phyloP scores from a whole-genome alignment of 345 rosid species.

The Triadica sebifera region DNA sequence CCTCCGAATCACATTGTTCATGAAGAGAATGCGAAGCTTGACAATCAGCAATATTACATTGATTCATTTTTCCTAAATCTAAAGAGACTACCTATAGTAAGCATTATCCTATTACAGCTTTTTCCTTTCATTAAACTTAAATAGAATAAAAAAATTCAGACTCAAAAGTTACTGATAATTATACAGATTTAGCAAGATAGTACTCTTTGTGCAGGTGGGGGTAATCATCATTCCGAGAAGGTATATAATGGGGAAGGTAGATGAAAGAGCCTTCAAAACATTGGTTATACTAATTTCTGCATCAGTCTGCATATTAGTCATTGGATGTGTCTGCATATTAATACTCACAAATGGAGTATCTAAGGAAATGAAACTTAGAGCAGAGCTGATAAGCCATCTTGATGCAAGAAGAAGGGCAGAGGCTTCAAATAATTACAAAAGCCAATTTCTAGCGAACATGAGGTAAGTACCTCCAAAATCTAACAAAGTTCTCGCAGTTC shows the following conservation, averaged over 20 bases:
- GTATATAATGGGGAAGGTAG: constrained; percentile 91
- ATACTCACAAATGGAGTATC: constrained; percentile 95
- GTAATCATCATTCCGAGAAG: constrained; percentile 89
- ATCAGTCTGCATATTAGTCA: constrained; percentile 72
- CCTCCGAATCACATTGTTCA: constrained; percentile 70
- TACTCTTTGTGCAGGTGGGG: constrained; percentile 61
- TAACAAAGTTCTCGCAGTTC: too few relatives aligned
- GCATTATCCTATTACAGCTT: constrained; percentile 19
- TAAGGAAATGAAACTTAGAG: constrained; percentile 97
- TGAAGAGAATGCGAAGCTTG: constrained; percentile 70
- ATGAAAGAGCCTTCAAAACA: constrained; percentile 88
- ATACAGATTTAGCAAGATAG: constrained; percentile 9
- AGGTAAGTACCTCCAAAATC: constrained; percentile 42
- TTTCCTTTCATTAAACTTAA: neutral
- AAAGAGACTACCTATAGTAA: constrained; percentile 91
- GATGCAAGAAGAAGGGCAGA: constrained; percentile 98
- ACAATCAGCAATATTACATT: constrained; percentile 63
- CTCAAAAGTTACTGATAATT: neutral
- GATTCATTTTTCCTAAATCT: constrained; percentile 92
- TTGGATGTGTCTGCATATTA: constrained; percentile 89
- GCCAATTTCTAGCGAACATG: constrained; percentile 98
- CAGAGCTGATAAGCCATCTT: constrained; percentile 91
- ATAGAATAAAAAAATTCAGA: neutral
- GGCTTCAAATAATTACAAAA: constrained; percentile 98
- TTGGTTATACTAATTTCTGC: constrained; percentile 81